Evolutionary conservation across 2,329 filamentous ascomycete species (phyloP), one percentile per base, ranked within the genome.

Genomic region (Trichoderma pleuroti): DNA sequence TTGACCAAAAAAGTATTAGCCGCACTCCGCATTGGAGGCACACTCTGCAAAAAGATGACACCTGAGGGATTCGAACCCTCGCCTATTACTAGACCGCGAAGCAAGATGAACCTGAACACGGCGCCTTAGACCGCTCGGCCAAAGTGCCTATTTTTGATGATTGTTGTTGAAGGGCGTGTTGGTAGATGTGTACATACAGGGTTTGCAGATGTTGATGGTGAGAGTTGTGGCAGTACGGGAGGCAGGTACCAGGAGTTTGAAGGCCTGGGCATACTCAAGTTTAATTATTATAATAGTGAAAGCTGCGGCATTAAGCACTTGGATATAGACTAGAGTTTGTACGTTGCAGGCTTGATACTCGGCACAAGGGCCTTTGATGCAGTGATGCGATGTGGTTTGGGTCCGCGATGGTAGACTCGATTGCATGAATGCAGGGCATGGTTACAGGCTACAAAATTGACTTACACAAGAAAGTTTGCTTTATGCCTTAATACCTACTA

Each of bases 21-120:
- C 36, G 4, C 39, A 10, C 4, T 18, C 16, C 7, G 16, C 7
- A 8, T 42, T 18, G 16, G 36, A 42, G 36, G 16, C 36, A 4
- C 18, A 10, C 9, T 42, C 39, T 42, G 12, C 18, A 24, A 68
- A 71, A 62, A 61, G 52, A 65, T 77, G 75, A 77, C 75, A 76
- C 75, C 76, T 77, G 76, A 76, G 76, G 76, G 76, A 77, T 75
- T 77, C 76, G 76, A 77, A 77, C 76, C 76, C 75, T 76, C 76
- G 76, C 76, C 75, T 75, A 76, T 76, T 76, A 68, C 75, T 75
- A 75, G 75, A 76, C 75, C 73, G 75, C 76, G 73, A 74, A 71
- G 63, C 71, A 61, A 61, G 54, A 28, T 24, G n/a, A 21, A 24
- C 72, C 73, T 75, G 72, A 75, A 75, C 73, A 72, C 72, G 70